These are phyloP conservation scores for Dipodascopsis uninucleata DNA, from an alignment of 805 yeast genomes.

Conservation along the genomic window DNA sequence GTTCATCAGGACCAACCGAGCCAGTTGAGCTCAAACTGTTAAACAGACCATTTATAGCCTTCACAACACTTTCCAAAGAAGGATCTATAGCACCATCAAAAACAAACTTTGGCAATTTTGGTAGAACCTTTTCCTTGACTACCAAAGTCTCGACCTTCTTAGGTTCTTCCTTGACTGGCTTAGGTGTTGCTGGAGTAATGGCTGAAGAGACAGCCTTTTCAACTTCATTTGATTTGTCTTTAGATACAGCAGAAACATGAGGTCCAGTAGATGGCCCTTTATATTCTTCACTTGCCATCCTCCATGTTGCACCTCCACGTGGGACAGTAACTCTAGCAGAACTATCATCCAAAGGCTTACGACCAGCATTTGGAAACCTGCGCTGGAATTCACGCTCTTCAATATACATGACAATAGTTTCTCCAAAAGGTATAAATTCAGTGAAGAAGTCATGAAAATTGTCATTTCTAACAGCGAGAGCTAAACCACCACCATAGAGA, in stretches of 20 bases:
- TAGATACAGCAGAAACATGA: conserved; percentile 22
- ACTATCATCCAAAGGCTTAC: conserved; percentile 14
- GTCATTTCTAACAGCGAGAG: conserved; percentile 53
- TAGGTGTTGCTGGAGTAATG: conserved; percentile 35
- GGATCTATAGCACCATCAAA: conserved; percentile 31
- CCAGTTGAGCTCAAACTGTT: conserved; percentile 23
- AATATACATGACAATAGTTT: conserved; percentile 47
- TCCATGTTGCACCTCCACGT: conserved; percentile 29
- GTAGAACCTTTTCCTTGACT: conserved; percentile 17
- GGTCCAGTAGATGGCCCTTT: conserved; percentile 26
- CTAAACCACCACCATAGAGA: conserved; percentile 59
- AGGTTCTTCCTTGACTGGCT: conserved; percentile 27
- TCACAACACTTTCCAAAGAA: conserved; percentile 28
- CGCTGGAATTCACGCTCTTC: conserved; percentile 42
- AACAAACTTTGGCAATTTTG: conserved; percentile 24
- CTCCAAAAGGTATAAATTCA: conserved; percentile 64
- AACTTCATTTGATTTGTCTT: neutral
- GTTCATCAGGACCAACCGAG: conserved; percentile 21
- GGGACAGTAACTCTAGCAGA: conserved; percentile 23
- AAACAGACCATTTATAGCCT: conserved; percentile 29
- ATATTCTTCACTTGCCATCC: conserved; percentile 23
- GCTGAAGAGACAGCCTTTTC: conserved; percentile 14
- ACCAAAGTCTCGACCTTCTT: conserved; percentile 10
- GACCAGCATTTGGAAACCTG: conserved; percentile 29
- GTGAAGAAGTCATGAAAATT: conserved; percentile 59